Evolutionary conservation across 1,139 yeast genomes (phyloP), one percentile per base, ranked within the genome.

Genomic region (Zygoascus sp.): DNA sequence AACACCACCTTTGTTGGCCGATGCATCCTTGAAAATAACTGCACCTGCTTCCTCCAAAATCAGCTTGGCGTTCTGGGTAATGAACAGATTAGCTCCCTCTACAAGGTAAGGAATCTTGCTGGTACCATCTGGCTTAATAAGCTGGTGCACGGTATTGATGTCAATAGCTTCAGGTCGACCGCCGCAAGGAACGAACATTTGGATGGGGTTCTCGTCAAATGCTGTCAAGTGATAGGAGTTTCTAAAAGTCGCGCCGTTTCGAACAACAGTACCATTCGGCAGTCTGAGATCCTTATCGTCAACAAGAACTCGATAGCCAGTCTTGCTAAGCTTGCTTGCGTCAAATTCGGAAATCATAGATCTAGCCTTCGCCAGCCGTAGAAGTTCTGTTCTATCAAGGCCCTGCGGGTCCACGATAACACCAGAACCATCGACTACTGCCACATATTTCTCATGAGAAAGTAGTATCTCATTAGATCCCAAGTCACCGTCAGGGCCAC

Each of bases 401-500:
- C 98, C 98, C 47, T 82, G 73, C 50, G 96, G 94, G 72, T 92
- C 98, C 55, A 84, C 90, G 53, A 92, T 70, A 20, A 89, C 96
- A 66, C 98, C 98, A 8, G 95, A 84, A 20, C 98, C 98, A 68
- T 92, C 98, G 48, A 92, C 94, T 47, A 92, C 70, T 50, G 89
- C 96, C 56, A 89, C 83, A 63, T 92, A 92, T 48, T 73, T 76
- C 69, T 92, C 98, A 49, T 81, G 77, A 3, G 97, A 87, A 53
- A 90, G 76, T 58, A 87, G 74, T 60, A 92, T 92, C 71, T 92
- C 98, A 66, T 90, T 90, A 43, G 96, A 86, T 32, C 98, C 98
- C 61, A 92, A 76, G 68, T 92, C 98, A 62, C 98, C 98, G 69
- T 92, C 97, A 53, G 98, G 98, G 41, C 98, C 98, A 69, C 97